Evolutionary conservation across 2,329 filamentous ascomycete genomes (phyloP), one percentile per base, ranked within the genome.

Genomic region (Taxawa tesnikishii): DNA sequence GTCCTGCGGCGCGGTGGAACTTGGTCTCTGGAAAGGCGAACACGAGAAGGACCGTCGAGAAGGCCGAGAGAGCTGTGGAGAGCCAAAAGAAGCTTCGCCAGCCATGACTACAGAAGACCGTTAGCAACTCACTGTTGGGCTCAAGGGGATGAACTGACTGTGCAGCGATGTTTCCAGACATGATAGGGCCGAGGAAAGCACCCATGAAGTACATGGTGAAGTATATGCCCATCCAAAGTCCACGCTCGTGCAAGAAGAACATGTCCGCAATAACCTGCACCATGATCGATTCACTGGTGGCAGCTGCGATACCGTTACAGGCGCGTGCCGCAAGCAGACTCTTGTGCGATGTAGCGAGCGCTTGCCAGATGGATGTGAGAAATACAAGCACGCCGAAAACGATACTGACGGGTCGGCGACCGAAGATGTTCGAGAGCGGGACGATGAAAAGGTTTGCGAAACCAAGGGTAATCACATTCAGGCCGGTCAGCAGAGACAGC

Each of bases 51-150:
- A 62, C 16, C 6, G 60, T 53, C 5, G 54, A 52, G 41, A 62
- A 56, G 5, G 43, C 51, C 3, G 55, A 50, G 5, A 63, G 44
- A 0, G 48, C 60, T 2, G 53, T 50, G 3, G 57, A 56, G 4
- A 64, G 51, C 60, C 60, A 64, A 49, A 63, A 64, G 45, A 64
- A 63, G 9, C 54, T 59, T 29, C 58, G 44, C 61, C 61, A 63
- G 26, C 60, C 58, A 36, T 62, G 49, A 13, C 38, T 55, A 46
- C n/a, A 3, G 19, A 23, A 2, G 19, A 8, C 8, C 8, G 19
- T 23, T 23, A 23, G 19, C n/a, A 23, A 23, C 8, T 8, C n/a
- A 8, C 3, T 23, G 19, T n/a, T 23, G 19, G n/a, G 19, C n/a
- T 23, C n/a, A n/a, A 23, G n/a, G 19, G 19, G 3, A 23, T 23